Percentiles rank a stretch among this genome's conserved stretches.
phyloP scores from a whole-genome alignment of 768 basidiomycete species.

The Trametes coccinea region DNA sequence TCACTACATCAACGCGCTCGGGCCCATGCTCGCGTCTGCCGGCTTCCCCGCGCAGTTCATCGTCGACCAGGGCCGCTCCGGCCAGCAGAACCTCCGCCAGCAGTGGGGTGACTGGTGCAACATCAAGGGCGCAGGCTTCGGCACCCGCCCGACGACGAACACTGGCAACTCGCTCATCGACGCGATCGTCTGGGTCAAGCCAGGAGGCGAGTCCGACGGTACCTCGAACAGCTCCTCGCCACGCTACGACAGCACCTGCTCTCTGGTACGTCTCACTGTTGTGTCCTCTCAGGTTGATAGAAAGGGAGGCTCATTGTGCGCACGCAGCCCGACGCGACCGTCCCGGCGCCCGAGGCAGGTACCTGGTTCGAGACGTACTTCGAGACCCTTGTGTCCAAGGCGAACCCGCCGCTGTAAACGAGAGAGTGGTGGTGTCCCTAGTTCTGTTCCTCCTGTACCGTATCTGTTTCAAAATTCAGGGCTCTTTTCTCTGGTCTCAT shows the following conservation, averaged over 20 bases:
- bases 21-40: constrained; percentile 41
- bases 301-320: constrained; percentile 10
- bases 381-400: constrained; percentile 51
- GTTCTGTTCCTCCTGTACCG: constrained; percentile 4
- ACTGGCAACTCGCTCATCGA: constrained; percentile 57
- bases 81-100: constrained; percentile 59
- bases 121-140: constrained; percentile 63
- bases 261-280: constrained; percentile 40
- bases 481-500: neutral
- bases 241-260: constrained; percentile 53
- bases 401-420: constrained; percentile 51
- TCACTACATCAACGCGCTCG: constrained; percentile 58
- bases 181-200: constrained; percentile 67
- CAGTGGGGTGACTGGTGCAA: constrained; percentile 70
- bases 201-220: constrained; percentile 68
- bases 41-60: constrained; percentile 65
- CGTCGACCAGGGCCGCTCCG: constrained; percentile 67
- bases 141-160: constrained; percentile 55
- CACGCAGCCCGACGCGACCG: constrained; percentile 46
- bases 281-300: neutral
- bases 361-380: constrained; percentile 74
- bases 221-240: constrained; percentile 55
- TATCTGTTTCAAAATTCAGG: constrained; percentile 15
- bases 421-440: neutral
- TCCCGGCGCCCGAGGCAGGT: constrained; percentile 62